Percentiles rank a stretch among this genome's conserved stretches.
Evolutionary conservation across 345 rosid genomes (phyloP).

Genomic region (Litchi chinensis): DNA sequence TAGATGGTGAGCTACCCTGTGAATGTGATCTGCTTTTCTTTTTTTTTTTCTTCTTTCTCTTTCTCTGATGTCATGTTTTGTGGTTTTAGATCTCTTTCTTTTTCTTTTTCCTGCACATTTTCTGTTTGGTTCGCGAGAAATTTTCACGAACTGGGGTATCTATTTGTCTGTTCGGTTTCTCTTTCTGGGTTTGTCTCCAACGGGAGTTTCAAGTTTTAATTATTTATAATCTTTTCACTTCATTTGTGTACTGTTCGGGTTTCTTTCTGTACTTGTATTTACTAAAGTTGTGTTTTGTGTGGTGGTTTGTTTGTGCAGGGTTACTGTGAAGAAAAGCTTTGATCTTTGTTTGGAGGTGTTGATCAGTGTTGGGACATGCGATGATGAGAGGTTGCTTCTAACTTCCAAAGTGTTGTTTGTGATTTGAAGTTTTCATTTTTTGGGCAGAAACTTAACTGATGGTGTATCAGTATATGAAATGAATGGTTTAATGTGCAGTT

Average conservation of each 20-base stretch:
- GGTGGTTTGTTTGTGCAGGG: slow-evolving; percentile 18
- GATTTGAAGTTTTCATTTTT: neutral
- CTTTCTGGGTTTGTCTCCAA: neutral
- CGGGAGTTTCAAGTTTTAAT: slow-evolving; percentile 4
- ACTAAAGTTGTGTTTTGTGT: neutral
- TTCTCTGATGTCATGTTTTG: neutral
- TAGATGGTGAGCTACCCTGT: slow-evolving; percentile 24
- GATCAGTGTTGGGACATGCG: slow-evolving; percentile 6
- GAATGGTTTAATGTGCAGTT: neutral
- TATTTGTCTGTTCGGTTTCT: neutral
- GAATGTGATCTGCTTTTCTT: neutral
- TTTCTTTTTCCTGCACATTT: neutral
- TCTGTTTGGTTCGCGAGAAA: slow-evolving; percentile 27
- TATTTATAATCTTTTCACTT: neutral
- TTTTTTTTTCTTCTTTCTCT: neutral
- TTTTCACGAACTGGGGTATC: neutral
- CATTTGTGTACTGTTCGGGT: neutral
- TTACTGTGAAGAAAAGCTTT: slow-evolving; percentile 1
- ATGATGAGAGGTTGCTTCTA: slow-evolving; percentile 15
- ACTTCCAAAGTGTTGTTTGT: neutral
- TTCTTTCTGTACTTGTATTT: neutral
- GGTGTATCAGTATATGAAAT: neutral
- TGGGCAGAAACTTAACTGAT: neutral
- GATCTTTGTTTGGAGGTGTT: slow-evolving; percentile 23
- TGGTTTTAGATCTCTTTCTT: neutral